phyloP scores from a whole-genome alignment of 371 early-diverging fungal species.

The Apophysomyces trapeziformis region DNA sequence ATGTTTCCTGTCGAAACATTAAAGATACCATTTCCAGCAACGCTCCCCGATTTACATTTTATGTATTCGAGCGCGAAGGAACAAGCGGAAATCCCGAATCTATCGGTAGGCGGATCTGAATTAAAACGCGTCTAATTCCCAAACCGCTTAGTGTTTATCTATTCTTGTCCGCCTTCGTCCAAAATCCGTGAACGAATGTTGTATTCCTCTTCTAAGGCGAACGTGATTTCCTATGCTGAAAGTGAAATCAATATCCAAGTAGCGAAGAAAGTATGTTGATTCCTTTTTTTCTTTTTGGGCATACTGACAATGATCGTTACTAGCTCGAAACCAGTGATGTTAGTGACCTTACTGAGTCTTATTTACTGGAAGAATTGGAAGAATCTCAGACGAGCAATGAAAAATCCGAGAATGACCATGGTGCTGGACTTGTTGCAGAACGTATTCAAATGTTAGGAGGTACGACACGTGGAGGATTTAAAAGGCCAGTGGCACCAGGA shows the following conservation, averaged over 20 bases:
- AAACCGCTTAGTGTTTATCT: conserved; percentile 65
- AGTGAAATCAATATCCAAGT: conserved; percentile 56
- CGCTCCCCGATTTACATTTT: conserved; percentile 75
- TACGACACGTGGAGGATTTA: conserved; percentile 43
- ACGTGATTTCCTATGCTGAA: conserved; percentile 62
- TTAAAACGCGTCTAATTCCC: neutral
- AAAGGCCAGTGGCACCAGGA: conserved; percentile 54
- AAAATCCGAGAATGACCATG: conserved; percentile 8
- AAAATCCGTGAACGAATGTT: conserved; percentile 89
- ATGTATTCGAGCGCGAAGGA: conserved; percentile 51
- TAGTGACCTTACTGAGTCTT: conserved; percentile 62
- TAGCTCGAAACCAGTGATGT: conserved; percentile 77
- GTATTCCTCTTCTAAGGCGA: conserved; percentile 76
- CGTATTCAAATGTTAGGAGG: conserved; percentile 52
- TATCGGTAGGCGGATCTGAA: conserved; percentile 42
- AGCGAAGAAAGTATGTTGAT: conserved; percentile 61
- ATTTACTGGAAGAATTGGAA: conserved; percentile 62
- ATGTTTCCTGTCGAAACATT: conserved; percentile 52
- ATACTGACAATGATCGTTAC: neutral
- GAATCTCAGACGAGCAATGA: conserved; percentile 18
- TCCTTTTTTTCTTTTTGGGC: neutral
- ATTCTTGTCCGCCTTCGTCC: conserved; percentile 79
- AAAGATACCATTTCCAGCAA: conserved; percentile 48
- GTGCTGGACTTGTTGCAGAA: conserved; percentile 36
- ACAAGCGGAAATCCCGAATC: conserved; percentile 44